phyloP scores from a whole-genome alignment of 2,329 filamentous ascomycete genomes.

The Annulohypoxylon truncatum region DNA sequence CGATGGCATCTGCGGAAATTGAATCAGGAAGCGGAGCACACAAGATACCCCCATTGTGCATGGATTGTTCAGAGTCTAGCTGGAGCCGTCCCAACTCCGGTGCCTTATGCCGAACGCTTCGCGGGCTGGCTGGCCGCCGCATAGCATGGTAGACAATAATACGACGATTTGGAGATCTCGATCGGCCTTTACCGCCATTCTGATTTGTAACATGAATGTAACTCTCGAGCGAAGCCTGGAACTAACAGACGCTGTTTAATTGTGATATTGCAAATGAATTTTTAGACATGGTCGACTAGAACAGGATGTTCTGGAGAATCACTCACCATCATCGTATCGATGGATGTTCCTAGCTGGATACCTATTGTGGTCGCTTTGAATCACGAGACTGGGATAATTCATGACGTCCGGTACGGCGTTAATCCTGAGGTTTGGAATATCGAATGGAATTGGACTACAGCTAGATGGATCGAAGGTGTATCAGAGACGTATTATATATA shows the following conservation, averaged over 20 bases:
- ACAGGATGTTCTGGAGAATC: neutral
- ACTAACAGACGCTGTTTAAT: too few relatives aligned
- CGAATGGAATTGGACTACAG: neutral
- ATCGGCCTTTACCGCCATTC: neutral
- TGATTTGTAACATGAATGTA: neutral
- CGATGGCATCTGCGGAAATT: conserved; percentile 14
- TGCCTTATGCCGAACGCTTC: neutral
- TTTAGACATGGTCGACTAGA: too few relatives aligned
- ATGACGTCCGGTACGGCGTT: neutral
- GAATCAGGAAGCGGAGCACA: conserved; percentile 28
- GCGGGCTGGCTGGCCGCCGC: conserved; percentile 40
- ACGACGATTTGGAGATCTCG: conserved; percentile 37
- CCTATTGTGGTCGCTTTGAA: neutral
- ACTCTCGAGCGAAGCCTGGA: too few relatives aligned
- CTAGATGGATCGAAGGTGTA: neutral
- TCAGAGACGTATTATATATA: neutral
- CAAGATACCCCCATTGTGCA: conserved; percentile 39
- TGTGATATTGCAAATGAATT: too few relatives aligned
- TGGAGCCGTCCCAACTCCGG: conserved; percentile 23
- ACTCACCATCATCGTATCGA: neutral
- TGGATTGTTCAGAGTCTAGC: conserved; percentile 25
- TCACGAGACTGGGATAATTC: neutral
- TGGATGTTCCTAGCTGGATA: neutral
- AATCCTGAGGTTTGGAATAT: conserved; percentile 1
- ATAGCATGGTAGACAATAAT: conserved; percentile 31